Evolutionary conservation across 495 filamentous ascomycete species (phyloP).

Genomic region (Aspergillus panamensis): DNA sequence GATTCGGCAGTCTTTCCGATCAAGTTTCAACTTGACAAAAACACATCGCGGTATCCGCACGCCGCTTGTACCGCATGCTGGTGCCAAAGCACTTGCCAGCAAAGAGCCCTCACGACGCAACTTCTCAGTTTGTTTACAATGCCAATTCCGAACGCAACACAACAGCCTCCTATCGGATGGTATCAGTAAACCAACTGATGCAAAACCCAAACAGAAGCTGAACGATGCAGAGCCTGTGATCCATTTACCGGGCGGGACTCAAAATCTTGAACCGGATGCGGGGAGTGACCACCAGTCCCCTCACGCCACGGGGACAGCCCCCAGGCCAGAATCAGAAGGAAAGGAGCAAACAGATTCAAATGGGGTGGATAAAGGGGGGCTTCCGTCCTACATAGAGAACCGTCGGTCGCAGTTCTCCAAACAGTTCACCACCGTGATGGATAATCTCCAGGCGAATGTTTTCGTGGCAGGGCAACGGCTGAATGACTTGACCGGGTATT

Average conservation of each 20-base stretch:
- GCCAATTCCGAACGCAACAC: conserved; percentile 36
- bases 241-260: conserved; percentile 18
- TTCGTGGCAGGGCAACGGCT: conserved; percentile 81
- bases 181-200: conserved; percentile 22
- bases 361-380: conserved; percentile 29
- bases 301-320: conserved; percentile 11
- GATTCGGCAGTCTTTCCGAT: conserved; percentile 38
- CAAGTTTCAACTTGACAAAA: conserved; percentile 27
- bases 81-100: conserved; percentile 23
- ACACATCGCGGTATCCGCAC: conserved; percentile 24
- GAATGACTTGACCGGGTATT: conserved; percentile 93
- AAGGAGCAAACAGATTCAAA: conserved; percentile 5
- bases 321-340: conserved; percentile 10
- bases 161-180: conserved; percentile 24
- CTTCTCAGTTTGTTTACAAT: conserved; percentile 41
- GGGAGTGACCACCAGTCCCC: conserved; percentile 21
- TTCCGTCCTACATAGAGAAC: conserved; percentile 75
- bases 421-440: conserved; percentile 76
- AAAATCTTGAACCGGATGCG: conserved; percentile 22
- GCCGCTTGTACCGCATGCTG: conserved; percentile 16
- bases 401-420: conserved; percentile 69
- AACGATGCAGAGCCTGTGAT: conserved; percentile 14
- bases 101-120: conserved; percentile 22
- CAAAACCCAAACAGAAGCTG: conserved; percentile 18
- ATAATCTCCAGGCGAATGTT: conserved; percentile 78